A percentile compares a stretch with the other conserved stretches of the same genome.
Evolutionary conservation across 1,284 basidiomycete species (phyloP).

Genomic region (Ganoderma resinaceum): DNA sequence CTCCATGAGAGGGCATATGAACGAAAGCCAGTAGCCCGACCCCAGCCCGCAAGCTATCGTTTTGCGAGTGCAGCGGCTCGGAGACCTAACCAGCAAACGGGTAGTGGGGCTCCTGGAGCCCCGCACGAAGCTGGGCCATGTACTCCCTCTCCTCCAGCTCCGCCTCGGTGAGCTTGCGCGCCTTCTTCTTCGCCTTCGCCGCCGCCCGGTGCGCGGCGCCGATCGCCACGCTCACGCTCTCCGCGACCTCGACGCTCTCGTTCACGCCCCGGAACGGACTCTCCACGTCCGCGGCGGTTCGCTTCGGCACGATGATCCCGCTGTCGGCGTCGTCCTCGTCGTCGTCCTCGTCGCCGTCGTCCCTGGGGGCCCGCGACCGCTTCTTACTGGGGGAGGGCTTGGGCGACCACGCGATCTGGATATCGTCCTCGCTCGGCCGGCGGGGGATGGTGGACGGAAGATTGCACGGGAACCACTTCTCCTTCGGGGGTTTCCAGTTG

Average conservation of each 20-base stretch:
- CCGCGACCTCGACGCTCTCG: not conserved
- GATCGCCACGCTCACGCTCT: not conserved
- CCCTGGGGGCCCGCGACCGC: not conserved
- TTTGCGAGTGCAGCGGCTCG: not conserved
- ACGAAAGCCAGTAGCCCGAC: not conserved
- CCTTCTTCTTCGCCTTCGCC: not conserved
- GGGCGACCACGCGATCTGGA: conserved; percentile 12
- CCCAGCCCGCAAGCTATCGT: not conserved
- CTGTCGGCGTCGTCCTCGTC: not conserved
- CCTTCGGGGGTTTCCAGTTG: not conserved
- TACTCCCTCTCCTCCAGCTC: not conserved
- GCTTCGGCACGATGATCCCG: not conserved
- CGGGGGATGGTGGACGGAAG: conserved; percentile 4
- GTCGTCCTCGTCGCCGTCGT: not conserved
- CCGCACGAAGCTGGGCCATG: not conserved
- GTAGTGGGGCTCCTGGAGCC: not conserved
- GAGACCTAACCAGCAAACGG: not conserved
- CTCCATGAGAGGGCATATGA: not conserved
- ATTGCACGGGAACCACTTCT: not conserved
- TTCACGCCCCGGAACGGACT: not conserved
- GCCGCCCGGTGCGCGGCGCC: not conserved
- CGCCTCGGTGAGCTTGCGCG: not conserved
- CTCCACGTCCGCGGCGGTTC: not conserved
- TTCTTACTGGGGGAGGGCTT: not conserved
- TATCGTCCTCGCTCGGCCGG: conserved; percentile 8